Conservation (phyloP, 2,329 filamentous ascomycete species). For the Clarireedia hainanense region DNA sequence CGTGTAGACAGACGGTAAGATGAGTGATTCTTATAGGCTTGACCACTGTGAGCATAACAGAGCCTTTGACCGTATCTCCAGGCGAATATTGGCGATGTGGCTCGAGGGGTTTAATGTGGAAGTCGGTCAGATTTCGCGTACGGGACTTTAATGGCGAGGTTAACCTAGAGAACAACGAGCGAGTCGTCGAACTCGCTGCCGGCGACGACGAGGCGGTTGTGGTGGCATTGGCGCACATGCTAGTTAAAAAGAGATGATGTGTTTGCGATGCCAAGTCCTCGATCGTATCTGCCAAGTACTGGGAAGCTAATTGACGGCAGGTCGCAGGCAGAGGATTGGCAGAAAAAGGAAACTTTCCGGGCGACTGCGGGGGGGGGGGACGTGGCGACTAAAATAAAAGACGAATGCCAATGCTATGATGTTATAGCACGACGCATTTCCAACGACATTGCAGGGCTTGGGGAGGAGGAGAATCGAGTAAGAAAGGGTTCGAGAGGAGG, state of each 20-base stretch:
- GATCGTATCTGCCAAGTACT: conserved; percentile 22
- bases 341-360: not conserved
- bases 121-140: conserved; percentile 64
- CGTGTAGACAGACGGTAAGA: conserved; percentile 68
- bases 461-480: not conserved
- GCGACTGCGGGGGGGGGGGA: conserved; percentile 5
- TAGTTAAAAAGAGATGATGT: conserved; percentile 13
- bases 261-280: conserved; percentile 15
- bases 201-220: conserved; percentile 19
- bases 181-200: conserved; percentile 19
- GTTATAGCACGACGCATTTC: not conserved
- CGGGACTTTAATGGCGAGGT: conserved; percentile 37
- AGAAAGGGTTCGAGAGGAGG: no score
- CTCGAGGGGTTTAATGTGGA: conserved; percentile 69
- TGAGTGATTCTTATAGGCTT: conserved; percentile 74
- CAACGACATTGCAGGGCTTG: not conserved
- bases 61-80: conserved; percentile 65
- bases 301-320: conserved; percentile 7
- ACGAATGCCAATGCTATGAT: conserved; percentile 3
- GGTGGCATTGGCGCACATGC: conserved; percentile 29
- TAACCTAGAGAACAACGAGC: conserved; percentile 34
- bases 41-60: conserved; percentile 63
- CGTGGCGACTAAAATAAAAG: not conserved
- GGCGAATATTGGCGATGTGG: conserved; percentile 70
- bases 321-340: conserved; percentile 6